phyloP scores from a whole-genome alignment of 306 rosid species.

The Spatholobus suberectus region DNA sequence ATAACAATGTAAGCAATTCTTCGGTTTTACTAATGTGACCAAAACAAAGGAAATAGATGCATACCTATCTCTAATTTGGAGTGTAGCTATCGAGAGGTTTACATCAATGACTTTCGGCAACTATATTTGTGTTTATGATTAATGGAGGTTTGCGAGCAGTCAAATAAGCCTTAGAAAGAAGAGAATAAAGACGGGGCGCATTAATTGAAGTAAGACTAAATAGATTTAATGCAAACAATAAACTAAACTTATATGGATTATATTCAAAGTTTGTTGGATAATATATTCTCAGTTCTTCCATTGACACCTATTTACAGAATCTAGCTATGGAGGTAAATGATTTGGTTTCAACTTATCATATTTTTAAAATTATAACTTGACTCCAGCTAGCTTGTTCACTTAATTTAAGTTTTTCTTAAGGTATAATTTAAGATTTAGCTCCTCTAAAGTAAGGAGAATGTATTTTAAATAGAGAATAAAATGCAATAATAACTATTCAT shows the following conservation, averaged over 20 bases:
- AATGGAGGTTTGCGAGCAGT: neutral
- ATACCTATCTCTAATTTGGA: constrained; percentile 36
- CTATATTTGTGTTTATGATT: neutral
- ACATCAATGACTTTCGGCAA: constrained; percentile 10
- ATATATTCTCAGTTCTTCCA: neutral
- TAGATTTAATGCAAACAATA: neutral
- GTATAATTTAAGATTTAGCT: no score
- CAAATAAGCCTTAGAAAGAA: neutral
- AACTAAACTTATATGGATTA: neutral
- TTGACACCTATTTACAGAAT: neutral
- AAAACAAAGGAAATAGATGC: constrained; percentile 32
- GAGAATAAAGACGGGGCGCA: neutral
- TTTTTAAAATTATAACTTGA: no score
- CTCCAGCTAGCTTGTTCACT: no score
- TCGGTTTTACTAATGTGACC: constrained; percentile 18
- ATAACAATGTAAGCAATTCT: neutral
- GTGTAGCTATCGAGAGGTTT: constrained; percentile 27
- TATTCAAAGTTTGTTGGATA: neutral
- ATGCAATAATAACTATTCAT: no score
- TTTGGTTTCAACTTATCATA: no score
- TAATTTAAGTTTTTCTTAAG: no score
- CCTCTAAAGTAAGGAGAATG: no score
- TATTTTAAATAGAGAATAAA: no score
- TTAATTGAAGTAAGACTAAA: neutral
- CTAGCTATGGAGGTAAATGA: neutral